Evolutionary conservation across 345 rosid species (phyloP), one percentile per base, ranked within the genome.

Genomic region (Eucalyptus coolabah): DNA sequence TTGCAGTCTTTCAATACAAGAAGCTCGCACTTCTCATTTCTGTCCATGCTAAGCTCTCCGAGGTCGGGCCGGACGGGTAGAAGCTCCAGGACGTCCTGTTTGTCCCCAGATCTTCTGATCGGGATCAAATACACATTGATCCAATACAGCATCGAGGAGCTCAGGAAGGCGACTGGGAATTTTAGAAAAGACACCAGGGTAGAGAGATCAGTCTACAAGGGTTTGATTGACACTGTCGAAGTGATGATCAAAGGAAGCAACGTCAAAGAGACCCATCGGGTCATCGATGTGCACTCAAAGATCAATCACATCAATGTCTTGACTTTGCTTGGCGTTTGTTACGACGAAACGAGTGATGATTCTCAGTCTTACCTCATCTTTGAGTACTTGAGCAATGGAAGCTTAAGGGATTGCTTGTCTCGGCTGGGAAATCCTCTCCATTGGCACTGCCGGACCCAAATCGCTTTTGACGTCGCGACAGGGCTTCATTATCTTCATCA

Each of bases 241-340:
- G 90, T 93, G 81, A 91, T 95, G 95, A 93, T 95, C 91, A 92
- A 92, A 91, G 91, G 90, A 53, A 91, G 93, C 93, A 91, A 87
- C 44, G 89, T 93, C 63, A 93, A 93, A 83, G 96, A 93, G 18
- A 92, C 92, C 15, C 90, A 92, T 5, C 90, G 69, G 67, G 91
- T 94, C 19, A 93, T 95, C 28, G 93, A 93, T 50, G 91, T 90
- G 60, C 95, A 93, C 88, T 93, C 95, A 11, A 95, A 90, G 87
- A 94, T 95, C 89, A 95, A 95, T 89, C 95, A 95, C 91, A 90
- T 91, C 72, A 95, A 95, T 45, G 91, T 95, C 88, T 89, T 93
- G 90, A 93, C 87, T 86, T 90, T 94, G 54, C 85, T 89, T 37
- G 97, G 97, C 56, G 94, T 93, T 54, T 95, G 96, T 53, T 92